These are phyloP conservation scores for Trematosphaeria pertusa DNA, from an alignment of 2,329 filamentous ascomycete genomes.

Conservation along the genomic window DNA sequence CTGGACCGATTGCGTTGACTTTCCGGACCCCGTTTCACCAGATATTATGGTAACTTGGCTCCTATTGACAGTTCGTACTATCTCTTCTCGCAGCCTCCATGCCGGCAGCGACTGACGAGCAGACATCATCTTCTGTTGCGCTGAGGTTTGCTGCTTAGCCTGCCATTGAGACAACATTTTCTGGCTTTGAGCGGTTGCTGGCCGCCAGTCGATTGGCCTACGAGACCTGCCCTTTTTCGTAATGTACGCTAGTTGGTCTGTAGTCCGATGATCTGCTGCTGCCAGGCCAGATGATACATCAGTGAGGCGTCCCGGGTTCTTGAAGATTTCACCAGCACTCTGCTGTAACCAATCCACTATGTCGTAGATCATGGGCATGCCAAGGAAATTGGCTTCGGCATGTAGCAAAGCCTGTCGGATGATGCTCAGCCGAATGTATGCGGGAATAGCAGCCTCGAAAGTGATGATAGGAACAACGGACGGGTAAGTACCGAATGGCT, in stretches of 20 bases:
- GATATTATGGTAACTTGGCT: conserved; percentile 96
- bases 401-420: conserved; percentile 78
- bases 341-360: conserved; percentile 91
- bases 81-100: conserved; percentile 80
- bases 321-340: conserved; percentile 80
- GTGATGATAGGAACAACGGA: conserved; percentile 70
- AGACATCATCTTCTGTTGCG: conserved; percentile 76
- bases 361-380: conserved; percentile 90
- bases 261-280: conserved; percentile 60
- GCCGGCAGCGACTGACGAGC: conserved; percentile 80
- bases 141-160: conserved; percentile 67
- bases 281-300: conserved; percentile 80
- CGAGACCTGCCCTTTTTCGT: conserved; percentile 31
- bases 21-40: conserved; percentile 95
- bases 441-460: conserved; percentile 74
- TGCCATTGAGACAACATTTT: conserved; percentile 71
- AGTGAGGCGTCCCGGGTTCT: conserved; percentile 80
- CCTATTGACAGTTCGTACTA: conserved; percentile 75
- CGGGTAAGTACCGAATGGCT: conserved; percentile 74
- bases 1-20: conserved; percentile 95
- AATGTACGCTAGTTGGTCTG: conserved; percentile 20
- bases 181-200: conserved; percentile 64
- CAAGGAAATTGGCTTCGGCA: conserved; percentile 72
- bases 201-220: conserved; percentile 69
- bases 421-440: conserved; percentile 91